phyloP scores from a whole-genome alignment of 495 filamentous ascomycete species.

The Mytilinidion resinicola region DNA sequence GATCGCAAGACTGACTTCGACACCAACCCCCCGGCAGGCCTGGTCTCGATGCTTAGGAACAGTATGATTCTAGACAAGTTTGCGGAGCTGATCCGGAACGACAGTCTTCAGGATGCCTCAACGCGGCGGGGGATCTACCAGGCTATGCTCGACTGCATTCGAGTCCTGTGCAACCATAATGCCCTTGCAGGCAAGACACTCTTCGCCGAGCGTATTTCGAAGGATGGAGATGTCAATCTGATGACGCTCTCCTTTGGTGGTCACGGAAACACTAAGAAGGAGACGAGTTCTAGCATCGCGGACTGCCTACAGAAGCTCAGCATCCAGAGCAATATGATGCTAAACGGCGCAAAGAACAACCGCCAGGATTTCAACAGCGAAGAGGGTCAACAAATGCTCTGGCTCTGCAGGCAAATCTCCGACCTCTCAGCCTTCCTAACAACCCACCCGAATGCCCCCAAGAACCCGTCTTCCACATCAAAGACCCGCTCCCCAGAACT shows the following conservation, averaged over 20 bases:
- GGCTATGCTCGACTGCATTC: constrained; percentile 25
- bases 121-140: constrained; percentile 29
- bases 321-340: constrained; percentile 30
- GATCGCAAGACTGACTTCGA: constrained; percentile 17
- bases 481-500: too few species aligned
- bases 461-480: too few species aligned
- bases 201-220: constrained; percentile 15
- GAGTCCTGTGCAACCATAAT: constrained; percentile 14
- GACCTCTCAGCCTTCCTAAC: constrained; percentile 19
- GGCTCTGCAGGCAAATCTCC: constrained; percentile 19
- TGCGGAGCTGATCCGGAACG: constrained; percentile 35
- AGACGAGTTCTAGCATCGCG: constrained; percentile 17
- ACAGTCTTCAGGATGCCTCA: constrained; percentile 34
- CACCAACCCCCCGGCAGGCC: constrained; percentile 15
- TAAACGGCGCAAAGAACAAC: constrained; percentile 13
- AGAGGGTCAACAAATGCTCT: constrained; percentile 24
- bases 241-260: constrained; percentile 22
- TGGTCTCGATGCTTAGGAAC: constrained; percentile 26
- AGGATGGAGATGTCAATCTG: constrained; percentile 22
- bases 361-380: constrained; percentile 19
- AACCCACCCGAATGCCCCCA: background rate
- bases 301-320: constrained; percentile 27
- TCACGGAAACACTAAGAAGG: background rate
- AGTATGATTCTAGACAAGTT: constrained; percentile 28
- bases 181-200: constrained; percentile 9